phyloP scores from a whole-genome alignment of 2,329 filamentous ascomycete species.

The Epichloe coenophiala region DNA sequence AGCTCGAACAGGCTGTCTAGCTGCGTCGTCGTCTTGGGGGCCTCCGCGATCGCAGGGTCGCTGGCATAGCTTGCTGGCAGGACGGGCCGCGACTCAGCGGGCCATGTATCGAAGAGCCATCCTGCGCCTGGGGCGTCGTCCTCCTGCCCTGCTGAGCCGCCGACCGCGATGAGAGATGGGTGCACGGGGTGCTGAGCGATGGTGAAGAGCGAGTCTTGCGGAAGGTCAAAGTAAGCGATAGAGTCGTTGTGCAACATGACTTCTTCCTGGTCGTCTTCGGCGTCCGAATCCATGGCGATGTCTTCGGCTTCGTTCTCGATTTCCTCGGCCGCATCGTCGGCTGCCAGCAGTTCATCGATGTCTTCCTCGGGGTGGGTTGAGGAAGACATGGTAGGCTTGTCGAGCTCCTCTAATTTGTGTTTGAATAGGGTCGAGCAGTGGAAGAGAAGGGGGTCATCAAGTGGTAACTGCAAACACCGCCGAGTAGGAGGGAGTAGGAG shows the following conservation, averaged over 20 bases:
- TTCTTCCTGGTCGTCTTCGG: conserved; percentile 55
- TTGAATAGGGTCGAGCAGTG: neutral
- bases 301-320: conserved; percentile 54
- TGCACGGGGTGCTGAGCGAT: conserved; percentile 83
- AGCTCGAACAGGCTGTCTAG: conserved; percentile 58
- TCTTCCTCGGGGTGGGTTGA: conserved; percentile 13
- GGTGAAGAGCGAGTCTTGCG: conserved; percentile 86
- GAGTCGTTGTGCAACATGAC: conserved; percentile 84
- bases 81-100: conserved; percentile 49
- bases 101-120: conserved; percentile 68
- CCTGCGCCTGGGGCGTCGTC: conserved; percentile 60
- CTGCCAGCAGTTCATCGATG: conserved; percentile 8
- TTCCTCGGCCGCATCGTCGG: conserved; percentile 10
- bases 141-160: conserved; percentile 51
- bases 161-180: conserved; percentile 69
- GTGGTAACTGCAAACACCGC: neutral
- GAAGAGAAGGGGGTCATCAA: neutral
- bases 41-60: conserved; percentile 42
- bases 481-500: neutral
- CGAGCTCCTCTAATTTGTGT: neutral
- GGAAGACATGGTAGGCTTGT: conserved; percentile 17
- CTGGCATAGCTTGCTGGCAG: conserved; percentile 65
- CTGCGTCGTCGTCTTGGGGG: conserved; percentile 35
- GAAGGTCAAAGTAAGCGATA: conserved; percentile 76
- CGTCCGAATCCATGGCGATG: conserved; percentile 64